Evolutionary conservation across 495 filamentous ascomycete species (phyloP).

Genomic region (Coniosporium apollinis): DNA sequence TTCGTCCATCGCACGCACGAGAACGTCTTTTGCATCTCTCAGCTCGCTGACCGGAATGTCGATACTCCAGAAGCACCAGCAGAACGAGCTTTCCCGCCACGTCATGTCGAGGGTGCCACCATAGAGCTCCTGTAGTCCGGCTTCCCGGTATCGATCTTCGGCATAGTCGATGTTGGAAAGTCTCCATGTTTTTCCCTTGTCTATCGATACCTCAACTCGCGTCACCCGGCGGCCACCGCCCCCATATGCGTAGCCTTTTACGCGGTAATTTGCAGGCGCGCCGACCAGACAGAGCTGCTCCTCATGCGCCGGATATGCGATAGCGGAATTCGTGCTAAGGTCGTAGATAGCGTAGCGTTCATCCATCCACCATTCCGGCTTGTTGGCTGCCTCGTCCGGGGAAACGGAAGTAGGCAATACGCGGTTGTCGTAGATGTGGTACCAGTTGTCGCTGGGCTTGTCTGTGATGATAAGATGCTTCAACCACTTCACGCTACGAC

Average conservation of each 20-base stretch:
- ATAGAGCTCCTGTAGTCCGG: slow-evolving; percentile 46
- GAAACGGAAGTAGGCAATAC: slow-evolving; percentile 80
- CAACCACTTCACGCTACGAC: slow-evolving; percentile 90
- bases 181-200: slow-evolving; percentile 69
- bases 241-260: slow-evolving; percentile 75
- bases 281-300: slow-evolving; percentile 43
- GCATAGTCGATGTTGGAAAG: slow-evolving; percentile 71
- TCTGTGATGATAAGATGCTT: slow-evolving; percentile 68
- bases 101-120: slow-evolving; percentile 70
- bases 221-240: slow-evolving; percentile 79
- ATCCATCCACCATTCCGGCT: slow-evolving; percentile 73
- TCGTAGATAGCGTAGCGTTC: slow-evolving; percentile 94
- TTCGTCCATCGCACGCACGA: slow-evolving; percentile 87
- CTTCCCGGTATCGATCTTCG: slow-evolving; percentile 71
- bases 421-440: slow-evolving; percentile 89
- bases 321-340: slow-evolving; percentile 74
- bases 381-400: slow-evolving; percentile 60
- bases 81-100: slow-evolving; percentile 69
- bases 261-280: slow-evolving; percentile 38
- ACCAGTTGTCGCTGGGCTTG: slow-evolving; percentile 82
- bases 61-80: slow-evolving; percentile 90
- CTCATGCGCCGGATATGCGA: slow-evolving; percentile 67
- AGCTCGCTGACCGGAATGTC: slow-evolving; percentile 50
- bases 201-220: slow-evolving; percentile 68
- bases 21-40: slow-evolving; percentile 46